Conservation (phyloP, 2,329 filamentous ascomycete genomes). For the Cadophora sp. region DNA sequence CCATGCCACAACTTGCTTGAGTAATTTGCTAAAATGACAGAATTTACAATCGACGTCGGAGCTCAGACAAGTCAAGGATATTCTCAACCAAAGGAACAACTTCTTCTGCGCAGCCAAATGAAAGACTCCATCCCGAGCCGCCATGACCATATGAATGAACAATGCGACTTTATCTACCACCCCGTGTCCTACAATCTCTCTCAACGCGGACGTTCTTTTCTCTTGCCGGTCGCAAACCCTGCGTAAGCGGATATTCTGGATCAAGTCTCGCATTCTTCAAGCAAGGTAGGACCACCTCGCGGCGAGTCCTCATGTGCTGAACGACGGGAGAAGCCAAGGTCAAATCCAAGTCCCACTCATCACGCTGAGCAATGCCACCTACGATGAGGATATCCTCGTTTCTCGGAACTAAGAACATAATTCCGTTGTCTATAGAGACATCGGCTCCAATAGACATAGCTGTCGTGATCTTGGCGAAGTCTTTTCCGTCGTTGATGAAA, state of each 20-base stretch:
- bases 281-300: constrained; percentile 15
- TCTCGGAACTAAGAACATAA: constrained; percentile 23
- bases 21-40: too few relatives aligned
- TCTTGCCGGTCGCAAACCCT: constrained; percentile 12
- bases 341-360: constrained; percentile 19
- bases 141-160: constrained; percentile 24
- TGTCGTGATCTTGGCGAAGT: constrained; percentile 16
- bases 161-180: constrained; percentile 2
- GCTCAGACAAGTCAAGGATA: not conserved
- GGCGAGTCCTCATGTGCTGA: constrained; percentile 6
- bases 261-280: constrained; percentile 18
- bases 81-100: constrained; percentile 10
- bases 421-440: constrained; percentile 13
- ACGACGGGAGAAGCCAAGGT: constrained; percentile 19
- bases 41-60: not conserved
- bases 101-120: constrained; percentile 21
- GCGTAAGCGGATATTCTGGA: constrained; percentile 17
- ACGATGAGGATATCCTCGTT: constrained; percentile 21
- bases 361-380: constrained; percentile 17
- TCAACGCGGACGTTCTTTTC: constrained; percentile 16
- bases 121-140: constrained; percentile 20
- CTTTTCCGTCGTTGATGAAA: constrained; percentile 21
- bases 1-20: too few relatives aligned
- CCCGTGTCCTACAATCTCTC: not conserved
- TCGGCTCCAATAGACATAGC: constrained; percentile 11